phyloP scores from a whole-genome alignment of 176 grass and related monocot genomes.

The Melocanna baccifera region DNA sequence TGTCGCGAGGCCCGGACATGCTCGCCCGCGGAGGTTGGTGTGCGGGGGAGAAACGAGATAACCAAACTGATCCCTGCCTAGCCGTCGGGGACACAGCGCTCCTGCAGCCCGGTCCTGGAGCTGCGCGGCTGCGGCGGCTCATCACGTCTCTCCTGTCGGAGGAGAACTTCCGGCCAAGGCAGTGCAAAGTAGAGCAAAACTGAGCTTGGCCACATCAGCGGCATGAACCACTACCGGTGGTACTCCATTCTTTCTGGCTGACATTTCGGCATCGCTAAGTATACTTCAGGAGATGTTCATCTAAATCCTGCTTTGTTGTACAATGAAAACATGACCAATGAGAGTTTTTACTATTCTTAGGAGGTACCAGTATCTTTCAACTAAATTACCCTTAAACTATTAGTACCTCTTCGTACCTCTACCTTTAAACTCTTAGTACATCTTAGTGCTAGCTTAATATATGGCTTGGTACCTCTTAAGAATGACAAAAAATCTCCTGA shows the following conservation, averaged over 20 bases:
- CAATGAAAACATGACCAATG: no score
- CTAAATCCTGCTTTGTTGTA: neutral
- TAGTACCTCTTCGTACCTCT: no score
- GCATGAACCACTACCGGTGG: neutral
- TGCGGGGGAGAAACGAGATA: neutral
- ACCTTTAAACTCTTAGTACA: no score
- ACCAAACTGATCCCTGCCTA: constrained; percentile 35
- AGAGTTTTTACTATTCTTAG: no score
- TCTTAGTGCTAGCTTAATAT: no score
- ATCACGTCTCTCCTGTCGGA: constrained; percentile 54
- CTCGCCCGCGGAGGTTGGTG: constrained; percentile 71
- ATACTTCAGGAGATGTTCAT: neutral
- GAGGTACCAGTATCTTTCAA: no score
- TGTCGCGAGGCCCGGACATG: constrained; percentile 22
- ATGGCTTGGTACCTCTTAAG: no score
- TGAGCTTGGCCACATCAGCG: neutral
- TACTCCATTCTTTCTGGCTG: neutral
- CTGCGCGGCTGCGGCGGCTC: constrained; percentile 49
- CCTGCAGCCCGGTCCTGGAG: constrained; percentile 48
- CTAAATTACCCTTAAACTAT: no score
- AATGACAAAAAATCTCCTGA: no score
- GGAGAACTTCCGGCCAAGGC: constrained; percentile 65
- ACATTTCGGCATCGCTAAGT: neutral
- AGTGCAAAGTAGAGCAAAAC: constrained; percentile 31
- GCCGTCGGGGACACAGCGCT: constrained; percentile 26